These are phyloP conservation scores for Sutorius australiensis DNA, from an alignment of 768 basidiomycete genomes.

Conservation along the genomic window DNA sequence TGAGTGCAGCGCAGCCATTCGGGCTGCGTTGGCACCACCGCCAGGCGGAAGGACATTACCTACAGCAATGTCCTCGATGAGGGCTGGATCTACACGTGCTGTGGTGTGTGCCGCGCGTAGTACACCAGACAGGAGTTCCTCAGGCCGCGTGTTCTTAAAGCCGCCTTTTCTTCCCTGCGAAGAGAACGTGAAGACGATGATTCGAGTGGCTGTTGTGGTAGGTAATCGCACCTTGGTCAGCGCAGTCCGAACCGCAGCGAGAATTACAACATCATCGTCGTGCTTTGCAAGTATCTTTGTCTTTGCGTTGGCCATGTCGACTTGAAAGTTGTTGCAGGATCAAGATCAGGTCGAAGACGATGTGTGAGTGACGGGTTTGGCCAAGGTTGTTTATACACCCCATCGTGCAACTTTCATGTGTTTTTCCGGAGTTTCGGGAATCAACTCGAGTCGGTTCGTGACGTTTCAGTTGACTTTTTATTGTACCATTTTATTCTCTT, in stretches of 20 bases:
- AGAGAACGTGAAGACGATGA: conserved; percentile 1
- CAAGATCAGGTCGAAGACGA: background rate
- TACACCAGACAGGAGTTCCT: conserved; percentile 74
- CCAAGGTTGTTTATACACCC: conserved; percentile 15
- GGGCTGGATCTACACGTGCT: conserved; percentile 67
- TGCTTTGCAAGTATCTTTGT: conserved; percentile 63
- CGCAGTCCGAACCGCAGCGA: conserved; percentile 84
- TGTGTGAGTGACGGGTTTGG: background rate
- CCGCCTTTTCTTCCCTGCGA: conserved; percentile 76
- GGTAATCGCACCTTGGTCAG: conserved; percentile 69
- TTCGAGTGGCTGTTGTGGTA: background rate
- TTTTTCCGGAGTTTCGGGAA: conserved; percentile 8
- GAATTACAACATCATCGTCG: conserved; percentile 88
- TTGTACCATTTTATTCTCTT: background rate
- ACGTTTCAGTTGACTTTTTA: background rate
- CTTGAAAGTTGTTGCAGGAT: conserved; percentile 1
- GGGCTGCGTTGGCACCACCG: conserved; percentile 76
- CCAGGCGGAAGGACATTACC: conserved; percentile 88
- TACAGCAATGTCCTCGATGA: conserved; percentile 81
- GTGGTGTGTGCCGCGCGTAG: conserved; percentile 69
- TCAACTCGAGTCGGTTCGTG: background rate
- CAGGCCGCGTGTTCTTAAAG: conserved; percentile 87
- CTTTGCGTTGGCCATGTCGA: conserved; percentile 39
- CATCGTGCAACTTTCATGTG: conserved; percentile 21
- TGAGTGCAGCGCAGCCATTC: conserved; percentile 83